A percentile compares a stretch with the other conserved stretches of the same genome.
These are phyloP conservation scores for Aureobasidium mangrovei DNA, from an alignment of 2,329 filamentous ascomycete species.

Conservation along the genomic window DNA sequence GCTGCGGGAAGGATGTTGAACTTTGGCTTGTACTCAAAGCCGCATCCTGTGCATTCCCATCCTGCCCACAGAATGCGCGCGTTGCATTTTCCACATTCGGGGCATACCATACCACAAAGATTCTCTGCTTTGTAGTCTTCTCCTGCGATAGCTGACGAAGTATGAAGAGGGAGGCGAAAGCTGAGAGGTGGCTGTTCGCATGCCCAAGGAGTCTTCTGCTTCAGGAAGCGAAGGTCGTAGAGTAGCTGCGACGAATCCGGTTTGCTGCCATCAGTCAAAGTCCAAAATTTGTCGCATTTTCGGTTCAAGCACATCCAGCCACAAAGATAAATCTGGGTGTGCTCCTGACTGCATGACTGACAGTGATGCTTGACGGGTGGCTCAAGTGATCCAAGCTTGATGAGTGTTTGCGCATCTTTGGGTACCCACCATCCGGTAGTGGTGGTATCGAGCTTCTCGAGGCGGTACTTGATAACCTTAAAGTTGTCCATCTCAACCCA, in stretches of 20 bases:
- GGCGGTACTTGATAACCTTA: constrained; percentile 48
- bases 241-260: constrained; percentile 31
- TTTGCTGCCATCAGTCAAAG: constrained; percentile 26
- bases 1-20: constrained; percentile 21
- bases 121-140: constrained; percentile 44
- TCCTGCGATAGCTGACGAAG: constrained; percentile 30
- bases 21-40: constrained; percentile 34
- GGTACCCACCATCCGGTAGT: constrained; percentile 32
- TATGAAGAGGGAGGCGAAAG: constrained; percentile 22
- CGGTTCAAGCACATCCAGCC: constrained; percentile 52
- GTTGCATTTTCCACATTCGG: constrained; percentile 52
- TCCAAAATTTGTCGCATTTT: constrained; percentile 49
- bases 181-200: constrained; percentile 31
- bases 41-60: constrained; percentile 53
- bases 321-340: constrained; percentile 34
- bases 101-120: constrained; percentile 59
- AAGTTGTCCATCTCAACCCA: constrained; percentile 49
- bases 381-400: constrained; percentile 9
- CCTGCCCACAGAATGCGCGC: constrained; percentile 51
- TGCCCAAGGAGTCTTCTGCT: constrained; percentile 40
- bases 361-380: constrained; percentile 28
- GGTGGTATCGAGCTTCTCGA: constrained; percentile 52
- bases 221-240: constrained; percentile 52
- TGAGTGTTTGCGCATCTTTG: neutral
- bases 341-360: constrained; percentile 24